These are phyloP conservation scores for Cercophora sp. DNA, from an alignment of 495 filamentous ascomycete genomes.

Conservation along the genomic window DNA sequence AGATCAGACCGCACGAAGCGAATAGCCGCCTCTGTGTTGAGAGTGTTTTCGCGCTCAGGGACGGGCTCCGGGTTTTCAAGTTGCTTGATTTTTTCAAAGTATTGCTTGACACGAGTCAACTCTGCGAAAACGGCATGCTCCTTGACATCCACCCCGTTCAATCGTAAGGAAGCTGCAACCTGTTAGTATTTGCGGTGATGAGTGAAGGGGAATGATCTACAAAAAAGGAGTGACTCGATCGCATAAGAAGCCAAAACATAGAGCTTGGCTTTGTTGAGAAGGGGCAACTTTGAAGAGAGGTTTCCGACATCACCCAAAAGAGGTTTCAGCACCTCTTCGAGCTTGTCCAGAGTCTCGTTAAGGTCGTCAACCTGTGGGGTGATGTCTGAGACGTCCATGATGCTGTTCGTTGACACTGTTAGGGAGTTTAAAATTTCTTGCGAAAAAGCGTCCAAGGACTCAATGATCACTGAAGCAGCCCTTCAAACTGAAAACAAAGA, in stretches of 20 bases:
- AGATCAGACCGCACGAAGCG: conserved; percentile 79
- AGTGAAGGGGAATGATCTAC: conserved; percentile 40
- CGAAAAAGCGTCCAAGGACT: not conserved
- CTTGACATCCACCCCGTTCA: conserved; percentile 75
- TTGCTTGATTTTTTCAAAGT: conserved; percentile 86
- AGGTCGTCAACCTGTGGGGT: conserved; percentile 62
- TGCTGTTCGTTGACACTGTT: too few species aligned
- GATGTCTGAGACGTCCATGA: conserved; percentile 42
- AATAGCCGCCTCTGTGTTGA: conserved; percentile 77
- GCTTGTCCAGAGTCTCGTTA: conserved; percentile 69
- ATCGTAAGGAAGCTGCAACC: conserved; percentile 71
- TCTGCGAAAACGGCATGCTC: conserved; percentile 82
- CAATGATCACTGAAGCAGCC: too few species aligned
- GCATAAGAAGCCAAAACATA: conserved; percentile 80
- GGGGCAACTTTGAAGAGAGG: conserved; percentile 70
- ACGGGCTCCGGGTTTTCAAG: conserved; percentile 48
- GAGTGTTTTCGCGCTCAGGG: conserved; percentile 52
- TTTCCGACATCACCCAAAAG: conserved; percentile 60
- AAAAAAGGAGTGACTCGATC: conserved; percentile 88
- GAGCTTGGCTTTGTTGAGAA: conserved; percentile 91
- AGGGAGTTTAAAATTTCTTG: not conserved
- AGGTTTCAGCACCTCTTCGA: conserved; percentile 69
- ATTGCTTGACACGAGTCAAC: conserved; percentile 78
- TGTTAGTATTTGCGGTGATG: conserved; percentile 24
- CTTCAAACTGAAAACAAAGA: too few species aligned